phyloP scores from a whole-genome alignment of 352 stramenopile species.

The Thalassiosira hispida region DNA sequence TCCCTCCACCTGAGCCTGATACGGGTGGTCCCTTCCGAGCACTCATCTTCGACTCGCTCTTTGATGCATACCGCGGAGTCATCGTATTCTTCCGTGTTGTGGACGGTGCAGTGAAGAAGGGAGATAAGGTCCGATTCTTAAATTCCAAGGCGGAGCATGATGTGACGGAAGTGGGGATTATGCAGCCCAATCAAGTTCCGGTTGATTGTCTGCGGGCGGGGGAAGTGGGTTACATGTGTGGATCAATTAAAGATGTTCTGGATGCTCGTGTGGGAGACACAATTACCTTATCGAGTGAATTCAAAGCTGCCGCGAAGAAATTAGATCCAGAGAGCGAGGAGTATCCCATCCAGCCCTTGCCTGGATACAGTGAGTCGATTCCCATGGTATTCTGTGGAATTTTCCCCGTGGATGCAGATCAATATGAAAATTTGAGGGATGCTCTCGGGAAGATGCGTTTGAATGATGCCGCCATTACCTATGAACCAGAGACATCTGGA shows the following conservation, averaged over 20 bases:
- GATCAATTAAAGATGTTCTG: conserved; percentile 95
- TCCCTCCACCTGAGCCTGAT: conserved; percentile 70
- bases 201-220: conserved; percentile 84
- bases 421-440: conserved; percentile 96
- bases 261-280: conserved; percentile 94
- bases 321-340: conserved; percentile 48
- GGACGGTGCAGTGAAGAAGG: conserved; percentile 83
- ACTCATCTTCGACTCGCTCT: conserved; percentile 90
- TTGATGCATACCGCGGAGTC: conserved; percentile 87
- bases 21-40: conserved; percentile 82
- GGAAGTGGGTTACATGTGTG: conserved; percentile 98
- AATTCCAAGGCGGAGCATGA: conserved; percentile 76
- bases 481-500: conserved; percentile 94
- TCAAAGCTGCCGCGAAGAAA: conserved; percentile 60
- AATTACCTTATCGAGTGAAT: conserved; percentile 79
- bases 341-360: conserved; percentile 63
- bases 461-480: conserved; percentile 96
- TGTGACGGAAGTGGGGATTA: conserved; percentile 87
- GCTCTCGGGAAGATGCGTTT: conserved; percentile 97
- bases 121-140: conserved; percentile 84
- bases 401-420: conserved; percentile 97
- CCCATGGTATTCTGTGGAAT: conserved; percentile 99
- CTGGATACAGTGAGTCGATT: conserved; percentile 85
- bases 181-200: conserved; percentile 84
- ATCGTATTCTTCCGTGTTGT: conserved; percentile 89